Base-by-base conservation (phyloP, 169 alveolate genomes). In the Perkinsus marinus region DNA sequence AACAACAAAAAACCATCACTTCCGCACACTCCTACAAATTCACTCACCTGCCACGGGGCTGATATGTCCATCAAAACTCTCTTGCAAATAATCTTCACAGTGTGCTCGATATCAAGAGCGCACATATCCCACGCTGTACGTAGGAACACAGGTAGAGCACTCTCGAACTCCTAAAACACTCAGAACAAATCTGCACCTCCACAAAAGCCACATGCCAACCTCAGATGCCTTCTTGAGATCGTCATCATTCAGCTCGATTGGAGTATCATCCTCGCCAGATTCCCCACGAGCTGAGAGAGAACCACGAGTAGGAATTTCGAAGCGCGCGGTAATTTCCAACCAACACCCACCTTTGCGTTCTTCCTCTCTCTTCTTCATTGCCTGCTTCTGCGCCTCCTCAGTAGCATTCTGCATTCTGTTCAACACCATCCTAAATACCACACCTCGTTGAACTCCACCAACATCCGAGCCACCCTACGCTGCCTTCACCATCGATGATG, bases 101-200 rank as follows among this genome's bases (percentile, higher is more conserved):
- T 93, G 79, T 91, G 92, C 90, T 93, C 95, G 17, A 93, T 93
- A 39, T 93, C 95, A 90, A 91, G 91, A 17, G 93, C 90, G 69
- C 94, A 92, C 22, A 93, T 79, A 37, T 92, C 94, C 92, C 92
- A 91, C 91, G 92, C 92, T 34, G 93, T 93, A 9, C 92, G 94
- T 37, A 93, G 39, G 30, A 93, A 92, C 17, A 93, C 43, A 22
- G 95, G 95, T 38, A 93, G 43, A 39, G 95, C 89, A 34, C 90
- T 91, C 41, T 93, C 95, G 47, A 93, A 91, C 39, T 93, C 92
- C 89, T 91, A 90, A 57, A 16, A 57, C 22, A 57, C 9, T 90
- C 92, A 16, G 68, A 26, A 26, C 79, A 16, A 6, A 57, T 57
- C 79, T 19, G 0, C 3, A 6, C 22, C 5, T 19, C 68, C 79